A percentile compares a stretch with the other conserved stretches of the same genome.
Evolutionary conservation across 345 rosid species (phyloP).

Genomic region (Eucalyptus erythrocorys): DNA sequence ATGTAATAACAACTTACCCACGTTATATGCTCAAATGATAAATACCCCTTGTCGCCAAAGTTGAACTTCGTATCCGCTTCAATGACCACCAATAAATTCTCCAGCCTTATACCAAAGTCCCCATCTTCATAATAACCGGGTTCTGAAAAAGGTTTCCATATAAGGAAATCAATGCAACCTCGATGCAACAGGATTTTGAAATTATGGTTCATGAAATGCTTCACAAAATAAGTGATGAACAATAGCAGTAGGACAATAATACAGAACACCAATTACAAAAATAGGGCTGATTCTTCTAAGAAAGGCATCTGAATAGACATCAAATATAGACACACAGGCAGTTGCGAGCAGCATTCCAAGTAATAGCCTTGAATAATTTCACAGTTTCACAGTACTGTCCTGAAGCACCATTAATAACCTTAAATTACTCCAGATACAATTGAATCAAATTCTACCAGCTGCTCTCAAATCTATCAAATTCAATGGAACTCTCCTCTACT

Average conservation of each 20-base stretch:
- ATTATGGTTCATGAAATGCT: not conserved
- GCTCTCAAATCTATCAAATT: not conserved
- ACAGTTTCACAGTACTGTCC: not conserved
- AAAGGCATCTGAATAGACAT: not conserved
- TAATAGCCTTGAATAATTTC: not conserved
- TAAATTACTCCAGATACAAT: not conserved
- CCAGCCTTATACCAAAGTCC: slow-evolving; percentile 87
- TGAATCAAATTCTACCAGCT: not conserved
- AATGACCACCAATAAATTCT: slow-evolving; percentile 77
- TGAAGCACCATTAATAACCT: not conserved
- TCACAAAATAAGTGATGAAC: not conserved
- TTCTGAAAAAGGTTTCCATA: slow-evolving; percentile 24
- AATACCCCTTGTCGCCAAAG: slow-evolving; percentile 88
- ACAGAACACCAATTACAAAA: not conserved
- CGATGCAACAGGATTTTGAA: not conserved
- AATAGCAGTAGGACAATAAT: not conserved
- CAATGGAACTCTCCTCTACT: not conserved
- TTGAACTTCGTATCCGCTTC: slow-evolving; percentile 71
- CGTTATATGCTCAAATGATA: slow-evolving; percentile 88
- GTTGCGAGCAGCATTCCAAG: not conserved
- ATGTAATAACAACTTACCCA: slow-evolving; percentile 48
- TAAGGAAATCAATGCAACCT: not conserved
- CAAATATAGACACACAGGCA: not conserved
- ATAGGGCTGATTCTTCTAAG: not conserved
- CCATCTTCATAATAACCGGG: slow-evolving; percentile 97